These are phyloP conservation scores for Epichloe bromicola DNA, from an alignment of 2,329 filamentous ascomycete species.

Conservation along the genomic window DNA sequence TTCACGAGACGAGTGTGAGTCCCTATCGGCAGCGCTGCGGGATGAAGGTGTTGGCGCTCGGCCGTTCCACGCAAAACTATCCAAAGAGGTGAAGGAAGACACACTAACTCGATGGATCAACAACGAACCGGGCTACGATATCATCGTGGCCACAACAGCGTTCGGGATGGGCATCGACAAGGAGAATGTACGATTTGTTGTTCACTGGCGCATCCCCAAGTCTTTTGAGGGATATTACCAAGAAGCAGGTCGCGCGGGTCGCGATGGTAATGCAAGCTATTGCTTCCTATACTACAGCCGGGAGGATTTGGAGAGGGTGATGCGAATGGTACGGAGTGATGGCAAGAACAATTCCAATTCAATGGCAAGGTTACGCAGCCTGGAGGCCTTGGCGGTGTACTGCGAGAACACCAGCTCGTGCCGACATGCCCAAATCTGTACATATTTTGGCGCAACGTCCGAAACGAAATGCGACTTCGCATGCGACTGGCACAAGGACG, in stretches of 20 bases:
- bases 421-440: conserved; percentile 60
- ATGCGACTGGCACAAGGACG: conserved; percentile 68
- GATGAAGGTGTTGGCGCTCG: conserved; percentile 59
- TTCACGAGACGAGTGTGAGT: conserved; percentile 62
- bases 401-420: conserved; percentile 67
- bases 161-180: conserved; percentile 99
- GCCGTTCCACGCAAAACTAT: conserved; percentile 58
- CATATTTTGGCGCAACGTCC: conserved; percentile 60
- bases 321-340: conserved; percentile 37
- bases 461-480: conserved; percentile 55
- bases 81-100: conserved; percentile 55
- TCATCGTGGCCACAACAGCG: conserved; percentile 89
- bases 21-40: conserved; percentile 51
- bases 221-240: conserved; percentile 95
- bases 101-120: conserved; percentile 60
- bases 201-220: conserved; percentile 88
- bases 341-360: conserved; percentile 28
- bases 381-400: conserved; percentile 60
- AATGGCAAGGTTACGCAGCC: conserved; percentile 45
- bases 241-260: conserved; percentile 81
- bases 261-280: conserved; percentile 74
- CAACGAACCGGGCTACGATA: conserved; percentile 65
- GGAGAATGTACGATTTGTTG: conserved; percentile 83
- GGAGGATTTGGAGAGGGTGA: conserved; percentile 69
- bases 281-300: conserved; percentile 88